Evolutionary conservation across 2,329 filamentous ascomycete species (phyloP).

Genomic region (Penicillium sp.): DNA sequence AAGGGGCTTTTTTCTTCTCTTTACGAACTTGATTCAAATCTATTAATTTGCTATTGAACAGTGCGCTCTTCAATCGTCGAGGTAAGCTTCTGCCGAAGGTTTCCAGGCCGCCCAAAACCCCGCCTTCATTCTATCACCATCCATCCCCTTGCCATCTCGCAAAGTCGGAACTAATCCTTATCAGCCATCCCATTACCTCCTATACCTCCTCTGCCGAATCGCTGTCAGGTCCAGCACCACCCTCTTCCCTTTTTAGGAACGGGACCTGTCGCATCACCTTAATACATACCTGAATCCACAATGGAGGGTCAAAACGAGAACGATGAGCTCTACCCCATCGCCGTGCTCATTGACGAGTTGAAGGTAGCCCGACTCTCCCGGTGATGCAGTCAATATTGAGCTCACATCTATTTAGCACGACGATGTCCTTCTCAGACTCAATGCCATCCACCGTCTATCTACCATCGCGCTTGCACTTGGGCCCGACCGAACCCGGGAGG

Average conservation of each 20-base stretch:
- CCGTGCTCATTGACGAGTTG: conserved; percentile 98
- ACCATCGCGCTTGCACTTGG: conserved; percentile 96
- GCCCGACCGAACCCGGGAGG: conserved; percentile 93
- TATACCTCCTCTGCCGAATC: conserved; percentile 2
- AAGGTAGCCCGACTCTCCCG: conserved; percentile 62
- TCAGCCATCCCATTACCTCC: conserved; percentile 5
- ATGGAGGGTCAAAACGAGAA: conserved; percentile 93
- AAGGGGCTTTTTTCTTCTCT: conserved; percentile 12
- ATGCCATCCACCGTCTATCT: conserved; percentile 96
- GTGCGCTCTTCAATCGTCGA: conserved; percentile 7
- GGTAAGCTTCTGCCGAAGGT: conserved; percentile 30
- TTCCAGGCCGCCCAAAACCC: conserved; percentile 39
- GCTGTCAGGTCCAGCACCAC: conserved; percentile 21
- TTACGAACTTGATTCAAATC: conserved; percentile 1
- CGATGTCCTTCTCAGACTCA: conserved; percentile 94
- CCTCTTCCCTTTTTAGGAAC: conserved; percentile 29
- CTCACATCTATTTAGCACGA: conserved; percentile 69
- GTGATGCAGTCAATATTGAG: conserved; percentile 6
- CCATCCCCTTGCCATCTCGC: conserved; percentile 28
- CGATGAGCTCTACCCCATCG: conserved; percentile 99
- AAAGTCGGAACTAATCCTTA: conserved; percentile 18
- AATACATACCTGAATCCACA: conserved; percentile 46
- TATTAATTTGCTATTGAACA: conserved; percentile 19
- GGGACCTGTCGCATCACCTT: conserved; percentile 30
- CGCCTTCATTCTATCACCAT: conserved; percentile 30